Evolutionary conservation across 768 basidiomycete genomes (phyloP).

Genomic region (Boletus sp.): DNA sequence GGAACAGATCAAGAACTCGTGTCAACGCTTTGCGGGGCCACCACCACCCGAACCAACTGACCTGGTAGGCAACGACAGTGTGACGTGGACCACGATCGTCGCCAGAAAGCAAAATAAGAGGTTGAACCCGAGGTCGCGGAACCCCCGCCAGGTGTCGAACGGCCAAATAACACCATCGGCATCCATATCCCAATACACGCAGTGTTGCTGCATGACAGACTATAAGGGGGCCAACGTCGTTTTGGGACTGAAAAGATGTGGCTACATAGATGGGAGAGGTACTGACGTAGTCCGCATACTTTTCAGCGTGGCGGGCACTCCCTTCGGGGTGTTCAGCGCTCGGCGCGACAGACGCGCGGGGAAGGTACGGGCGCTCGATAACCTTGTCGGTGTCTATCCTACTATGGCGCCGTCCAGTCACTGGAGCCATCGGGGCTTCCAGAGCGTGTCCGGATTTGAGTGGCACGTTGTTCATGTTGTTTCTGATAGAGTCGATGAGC

Average conservation of each 20-base stretch:
- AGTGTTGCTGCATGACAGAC: conserved; percentile 42
- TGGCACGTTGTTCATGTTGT: conserved; percentile 14
- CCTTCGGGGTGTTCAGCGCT: conserved; percentile 23
- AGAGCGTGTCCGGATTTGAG: conserved; percentile 20
- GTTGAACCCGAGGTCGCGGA: conserved; percentile 41
- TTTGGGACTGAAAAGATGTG: background rate
- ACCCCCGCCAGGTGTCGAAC: conserved; percentile 39
- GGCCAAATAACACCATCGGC: conserved; percentile 45
- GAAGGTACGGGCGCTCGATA: conserved; percentile 28
- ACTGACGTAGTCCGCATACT: conserved; percentile 22
- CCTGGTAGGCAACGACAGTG: conserved; percentile 36
- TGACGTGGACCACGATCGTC: conserved; percentile 32
- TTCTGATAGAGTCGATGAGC: conserved; percentile 20
- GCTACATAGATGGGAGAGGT: background rate
- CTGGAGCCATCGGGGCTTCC: conserved; percentile 19
- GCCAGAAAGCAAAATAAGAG: conserved; percentile 36
- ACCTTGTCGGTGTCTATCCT: conserved; percentile 26
- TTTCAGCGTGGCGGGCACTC: conserved; percentile 16
- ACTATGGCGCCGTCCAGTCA: conserved; percentile 15
- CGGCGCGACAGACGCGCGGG: conserved; percentile 28
- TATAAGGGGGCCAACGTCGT: conserved; percentile 2
- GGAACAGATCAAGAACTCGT: background rate
- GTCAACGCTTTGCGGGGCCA: background rate
- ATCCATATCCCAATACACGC: conserved; percentile 40
- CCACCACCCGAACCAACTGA: background rate